phyloP scores from a whole-genome alignment of 2,329 filamentous ascomycete genomes.

The Aspergillus puulaauensis region DNA sequence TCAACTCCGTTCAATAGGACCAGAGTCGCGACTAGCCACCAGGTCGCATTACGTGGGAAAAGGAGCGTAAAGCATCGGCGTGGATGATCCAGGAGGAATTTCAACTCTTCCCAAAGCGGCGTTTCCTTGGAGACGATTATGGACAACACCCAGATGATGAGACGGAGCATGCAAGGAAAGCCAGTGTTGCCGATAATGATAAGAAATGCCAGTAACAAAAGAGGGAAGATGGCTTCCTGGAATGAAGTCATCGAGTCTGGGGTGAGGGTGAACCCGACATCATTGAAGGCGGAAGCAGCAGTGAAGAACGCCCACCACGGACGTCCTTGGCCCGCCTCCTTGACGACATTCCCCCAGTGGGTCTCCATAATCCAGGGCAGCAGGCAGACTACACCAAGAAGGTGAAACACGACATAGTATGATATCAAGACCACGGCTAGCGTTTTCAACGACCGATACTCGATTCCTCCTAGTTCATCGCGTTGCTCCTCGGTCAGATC shows the following conservation, averaged over 20 bases:
- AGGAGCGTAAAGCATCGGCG: constrained; percentile 93
- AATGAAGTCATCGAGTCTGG: constrained; percentile 94
- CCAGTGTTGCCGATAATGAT: constrained; percentile 95
- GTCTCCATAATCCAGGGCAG: constrained; percentile 74
- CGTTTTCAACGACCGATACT: constrained; percentile 89
- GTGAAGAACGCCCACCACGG: constrained; percentile 94
- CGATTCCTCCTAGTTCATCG: constrained; percentile 92
- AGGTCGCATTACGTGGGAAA: constrained; percentile 85
- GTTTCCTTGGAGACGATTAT: constrained; percentile 64
- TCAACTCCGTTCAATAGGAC: constrained; percentile 80
- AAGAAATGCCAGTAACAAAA: constrained; percentile 78
- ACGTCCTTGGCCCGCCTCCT: constrained; percentile 59
- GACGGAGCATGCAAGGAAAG: constrained; percentile 90
- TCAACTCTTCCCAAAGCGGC: constrained; percentile 82
- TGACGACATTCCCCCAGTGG: constrained; percentile 66
- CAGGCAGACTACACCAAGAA: constrained; percentile 71
- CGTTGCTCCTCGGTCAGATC: constrained; percentile 86
- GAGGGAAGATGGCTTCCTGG: constrained; percentile 69
- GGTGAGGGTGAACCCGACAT: constrained; percentile 89
- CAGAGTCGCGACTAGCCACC: constrained; percentile 92
- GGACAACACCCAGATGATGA: constrained; percentile 82
- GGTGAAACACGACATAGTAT: constrained; percentile 82
- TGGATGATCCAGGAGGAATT: constrained; percentile 89
- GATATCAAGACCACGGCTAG: constrained; percentile 72
- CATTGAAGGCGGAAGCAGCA: constrained; percentile 83